phyloP scores from a whole-genome alignment of 2,329 filamentous ascomycete genomes.

The Cryoendolithus antarcticus region DNA sequence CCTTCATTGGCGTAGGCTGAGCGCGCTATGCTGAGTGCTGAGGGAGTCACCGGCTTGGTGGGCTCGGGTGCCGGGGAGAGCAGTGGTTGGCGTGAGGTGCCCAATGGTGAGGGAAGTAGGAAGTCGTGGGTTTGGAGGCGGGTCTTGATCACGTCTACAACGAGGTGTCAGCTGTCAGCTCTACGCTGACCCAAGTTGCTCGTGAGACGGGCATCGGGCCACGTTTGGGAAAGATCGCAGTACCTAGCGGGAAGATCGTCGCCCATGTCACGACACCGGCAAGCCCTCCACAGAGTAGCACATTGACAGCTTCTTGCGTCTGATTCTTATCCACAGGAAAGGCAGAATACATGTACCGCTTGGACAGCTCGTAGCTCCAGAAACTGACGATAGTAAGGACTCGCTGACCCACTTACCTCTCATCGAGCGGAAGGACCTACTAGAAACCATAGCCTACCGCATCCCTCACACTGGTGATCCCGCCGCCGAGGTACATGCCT shows the following conservation, averaged over 20 bases:
- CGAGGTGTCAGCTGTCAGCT: neutral
- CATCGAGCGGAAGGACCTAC: slow-evolving; percentile 28
- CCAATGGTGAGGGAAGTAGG: no score
- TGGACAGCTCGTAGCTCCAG: slow-evolving; percentile 75
- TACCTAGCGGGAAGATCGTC: slow-evolving; percentile 67
- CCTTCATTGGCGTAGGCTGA: slow-evolving; percentile 61
- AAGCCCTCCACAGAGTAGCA: slow-evolving; percentile 69
- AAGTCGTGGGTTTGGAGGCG: slow-evolving; percentile 72
- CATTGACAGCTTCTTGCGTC: slow-evolving; percentile 17
- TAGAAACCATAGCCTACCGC: slow-evolving; percentile 95
- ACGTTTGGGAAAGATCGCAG: neutral
- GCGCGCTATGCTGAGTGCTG: slow-evolving; percentile 38
- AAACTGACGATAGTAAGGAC: slow-evolving; percentile 40
- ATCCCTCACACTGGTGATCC: slow-evolving; percentile 70
- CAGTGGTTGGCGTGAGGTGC: slow-evolving; percentile 3
- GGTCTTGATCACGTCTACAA: slow-evolving; percentile 73
- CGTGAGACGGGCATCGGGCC: no score
- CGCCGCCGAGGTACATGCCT: slow-evolving; percentile 71
- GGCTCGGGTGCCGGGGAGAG: slow-evolving; percentile 4
- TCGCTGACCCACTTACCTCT: neutral
- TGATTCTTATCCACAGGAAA: slow-evolving; percentile 35
- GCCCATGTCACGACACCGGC: slow-evolving; percentile 83
- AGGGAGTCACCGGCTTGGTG: neutral
- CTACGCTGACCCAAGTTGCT: neutral
- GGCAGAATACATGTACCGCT: slow-evolving; percentile 38